Conservation (phyloP, 768 basidiomycete species). For the Podaxis sp. region DNA sequence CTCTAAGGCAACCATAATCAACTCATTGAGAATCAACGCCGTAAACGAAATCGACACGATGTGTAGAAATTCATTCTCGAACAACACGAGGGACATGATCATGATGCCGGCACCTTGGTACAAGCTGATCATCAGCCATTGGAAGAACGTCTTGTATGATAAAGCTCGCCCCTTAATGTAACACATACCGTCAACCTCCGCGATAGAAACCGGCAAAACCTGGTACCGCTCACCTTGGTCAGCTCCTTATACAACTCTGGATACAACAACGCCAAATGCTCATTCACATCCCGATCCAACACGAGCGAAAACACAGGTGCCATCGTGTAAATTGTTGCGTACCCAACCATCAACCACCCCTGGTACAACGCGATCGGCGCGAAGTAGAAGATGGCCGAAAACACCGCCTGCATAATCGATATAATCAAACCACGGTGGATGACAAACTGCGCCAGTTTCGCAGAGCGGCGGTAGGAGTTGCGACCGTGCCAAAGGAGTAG, state of each 20-base stretch:
- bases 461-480: slow-evolving; percentile 96
- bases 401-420: slow-evolving; percentile 97
- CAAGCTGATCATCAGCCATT: slow-evolving; percentile 95
- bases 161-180: slow-evolving; percentile 77
- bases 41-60: slow-evolving; percentile 99
- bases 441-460: slow-evolving; percentile 97
- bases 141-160: slow-evolving; percentile 98
- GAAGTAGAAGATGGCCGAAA: slow-evolving; percentile 90
- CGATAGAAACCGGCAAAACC: slow-evolving; percentile 6
- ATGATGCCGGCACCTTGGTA: slow-evolving; percentile 99
- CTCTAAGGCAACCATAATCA: slow-evolving; percentile 98
- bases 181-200: not conserved
- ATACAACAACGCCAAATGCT: slow-evolving; percentile 92
- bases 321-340: slow-evolving; percentile 97
- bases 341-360: slow-evolving; percentile 97
- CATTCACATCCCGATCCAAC: slow-evolving; percentile 92
- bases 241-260: slow-evolving; percentile 98
- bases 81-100: slow-evolving; percentile 94
- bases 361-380: slow-evolving; percentile 97
- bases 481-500: slow-evolving; percentile 98
- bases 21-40: slow-evolving; percentile 91
- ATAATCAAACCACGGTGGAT: slow-evolving; percentile 98
- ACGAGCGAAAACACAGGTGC: slow-evolving; percentile 98
- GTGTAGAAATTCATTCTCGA: slow-evolving; percentile 96
- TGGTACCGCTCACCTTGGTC: slow-evolving; percentile 67